Percentiles rank a stretch among this genome's conserved stretches.
These are phyloP conservation scores for Sarocladiaceae sp. DNA, from an alignment of 2,329 filamentous ascomycete genomes.

Conservation along the genomic window DNA sequence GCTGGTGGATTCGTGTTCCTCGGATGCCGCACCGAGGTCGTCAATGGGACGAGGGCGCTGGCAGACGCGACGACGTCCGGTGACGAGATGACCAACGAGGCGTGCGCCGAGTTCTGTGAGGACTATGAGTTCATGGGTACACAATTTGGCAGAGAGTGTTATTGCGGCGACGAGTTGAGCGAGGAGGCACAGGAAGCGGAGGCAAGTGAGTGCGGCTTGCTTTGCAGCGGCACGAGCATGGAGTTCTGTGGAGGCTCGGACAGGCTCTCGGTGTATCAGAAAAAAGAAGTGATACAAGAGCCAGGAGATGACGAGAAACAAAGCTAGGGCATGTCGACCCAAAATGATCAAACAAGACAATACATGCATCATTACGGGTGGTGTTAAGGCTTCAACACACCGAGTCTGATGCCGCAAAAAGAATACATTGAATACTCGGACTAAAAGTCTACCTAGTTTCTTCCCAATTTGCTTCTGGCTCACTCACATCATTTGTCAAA, in stretches of 20 bases:
- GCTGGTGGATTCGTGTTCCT: conserved; percentile 27
- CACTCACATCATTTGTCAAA: too few species aligned
- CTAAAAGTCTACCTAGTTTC: too few species aligned
- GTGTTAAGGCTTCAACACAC: too few species aligned
- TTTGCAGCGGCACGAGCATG: conserved; percentile 30
- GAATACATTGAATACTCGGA: too few species aligned
- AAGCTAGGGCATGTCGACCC: too few species aligned
- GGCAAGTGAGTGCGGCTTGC: conserved; percentile 33
- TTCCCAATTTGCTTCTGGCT: too few species aligned
- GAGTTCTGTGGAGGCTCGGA: conserved; percentile 37
- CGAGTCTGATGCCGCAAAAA: too few species aligned
- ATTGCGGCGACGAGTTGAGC: conserved; percentile 28
- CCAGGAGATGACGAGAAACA: background rate
- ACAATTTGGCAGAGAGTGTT: conserved; percentile 33
- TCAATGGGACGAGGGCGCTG: conserved; percentile 28
- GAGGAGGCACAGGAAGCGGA: conserved; percentile 23
- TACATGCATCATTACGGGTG: too few species aligned
- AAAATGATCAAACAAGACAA: too few species aligned
- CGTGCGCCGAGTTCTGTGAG: conserved; percentile 27
- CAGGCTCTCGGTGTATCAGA: conserved; percentile 31
- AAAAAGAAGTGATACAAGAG: conserved; percentile 14
- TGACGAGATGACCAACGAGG: conserved; percentile 27
- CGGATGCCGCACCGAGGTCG: conserved; percentile 32
- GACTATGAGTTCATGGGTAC: conserved; percentile 30
- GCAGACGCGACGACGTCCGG: conserved; percentile 17